Base-by-base conservation (phyloP, 805 yeast species). In the Lachancea sp. region DNA sequence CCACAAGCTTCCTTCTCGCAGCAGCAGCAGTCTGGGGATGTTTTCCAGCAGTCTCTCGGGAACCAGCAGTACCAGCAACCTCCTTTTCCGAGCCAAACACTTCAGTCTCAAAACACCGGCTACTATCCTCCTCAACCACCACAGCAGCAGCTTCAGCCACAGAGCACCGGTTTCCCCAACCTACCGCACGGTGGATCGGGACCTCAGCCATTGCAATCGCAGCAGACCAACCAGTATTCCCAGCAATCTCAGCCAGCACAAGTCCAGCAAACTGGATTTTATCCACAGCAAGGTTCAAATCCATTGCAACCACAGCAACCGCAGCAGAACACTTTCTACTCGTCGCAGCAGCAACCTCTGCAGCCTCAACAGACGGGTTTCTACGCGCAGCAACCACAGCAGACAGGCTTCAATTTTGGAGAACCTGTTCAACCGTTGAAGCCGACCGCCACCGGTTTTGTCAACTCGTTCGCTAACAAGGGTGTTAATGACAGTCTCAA, bases 401-500 rank as follows among this genome's bases (percentile, higher is more conserved):
- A 70, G 39, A 73, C 79, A 13, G 79, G 81, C 3, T 71, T 68
- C 42, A 69, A 71, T 22, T 48, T 46, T 38, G 61, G 56, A 37
- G 43, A 47, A 10, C 58, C 60, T 11, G 38, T 62, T 18, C 62
- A 63, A 53, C 62, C 69, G 47, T 49, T 63, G 46, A 57, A 61
- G 54, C 64, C 69, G 22, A 77, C 72, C 44, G 73, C 73, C 4
- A 74, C 79, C 2, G 79, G 78, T 2, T 73, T 74, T 50, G 68
- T 60, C 31, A 62, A 64, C 41, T 58, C 69, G 3, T 67, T 70
- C 26, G 70, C 74, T 6, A 58, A 62, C 31, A 71, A 68, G 33
- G 68, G 70, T 16, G 78, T 78, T 55, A 79, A 81, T 58, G 72
- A 66, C 33, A 79, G 73, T 15, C 56, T 85, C 50, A 81, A 80